These are phyloP conservation scores for Piper longum DNA, from an alignment of 164 flowering plant genomes.

Conservation along the genomic window DNA sequence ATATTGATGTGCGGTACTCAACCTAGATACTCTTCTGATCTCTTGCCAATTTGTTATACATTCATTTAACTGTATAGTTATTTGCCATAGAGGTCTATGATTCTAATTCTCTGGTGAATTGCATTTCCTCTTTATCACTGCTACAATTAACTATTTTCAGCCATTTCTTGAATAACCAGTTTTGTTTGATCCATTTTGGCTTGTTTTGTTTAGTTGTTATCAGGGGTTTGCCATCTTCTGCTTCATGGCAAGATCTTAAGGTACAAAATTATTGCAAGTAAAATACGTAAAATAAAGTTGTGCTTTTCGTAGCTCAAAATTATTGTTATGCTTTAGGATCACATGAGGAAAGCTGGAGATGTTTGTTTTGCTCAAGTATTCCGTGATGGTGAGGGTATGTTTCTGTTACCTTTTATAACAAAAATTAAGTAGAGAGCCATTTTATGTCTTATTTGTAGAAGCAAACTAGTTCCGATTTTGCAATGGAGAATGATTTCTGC, in stretches of 20 bases:
- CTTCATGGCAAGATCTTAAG: conserved; percentile 99
- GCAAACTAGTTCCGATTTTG: too few relatives aligned
- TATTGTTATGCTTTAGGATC: conserved; percentile 47
- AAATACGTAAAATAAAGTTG: neutral
- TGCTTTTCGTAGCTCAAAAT: neutral
- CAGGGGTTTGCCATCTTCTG: conserved; percentile 93
- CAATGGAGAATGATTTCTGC: too few relatives aligned
- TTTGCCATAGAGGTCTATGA: too few relatives aligned
- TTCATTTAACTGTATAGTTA: too few relatives aligned
- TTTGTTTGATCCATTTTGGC: conserved; percentile 2
- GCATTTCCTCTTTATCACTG: too few relatives aligned
- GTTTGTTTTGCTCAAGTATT: conserved; percentile 95
- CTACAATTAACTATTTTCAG: too few relatives aligned
- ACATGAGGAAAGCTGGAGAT: conserved; percentile 99
- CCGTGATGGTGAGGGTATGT: conserved; percentile 75
- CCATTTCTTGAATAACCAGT: neutral
- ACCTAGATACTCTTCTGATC: neutral
- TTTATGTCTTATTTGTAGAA: too few relatives aligned
- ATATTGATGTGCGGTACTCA: neutral
- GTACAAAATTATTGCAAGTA: conserved; percentile 16
- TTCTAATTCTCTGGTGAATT: too few relatives aligned
- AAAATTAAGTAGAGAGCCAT: neutral
- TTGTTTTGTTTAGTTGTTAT: conserved; percentile 47
- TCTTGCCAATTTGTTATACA: neutral
- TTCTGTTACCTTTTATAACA: neutral